Evolutionary conservation across 345 rosid species (phyloP).

Genomic region (Eucalyptus brandiana): DNA sequence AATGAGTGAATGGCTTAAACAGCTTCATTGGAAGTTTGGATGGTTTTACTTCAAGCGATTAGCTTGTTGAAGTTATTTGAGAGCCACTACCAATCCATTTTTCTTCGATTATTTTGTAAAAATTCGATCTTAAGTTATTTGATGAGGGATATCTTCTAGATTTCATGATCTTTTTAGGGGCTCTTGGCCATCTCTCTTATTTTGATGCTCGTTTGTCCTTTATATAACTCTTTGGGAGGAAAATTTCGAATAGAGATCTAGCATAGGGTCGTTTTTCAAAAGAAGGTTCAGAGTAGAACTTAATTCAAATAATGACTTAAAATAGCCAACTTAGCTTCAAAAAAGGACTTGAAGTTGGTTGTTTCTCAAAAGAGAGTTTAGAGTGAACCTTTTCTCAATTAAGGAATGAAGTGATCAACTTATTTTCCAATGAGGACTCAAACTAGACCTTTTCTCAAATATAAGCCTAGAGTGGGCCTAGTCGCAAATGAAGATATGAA

Average conservation of each 20-base stretch:
- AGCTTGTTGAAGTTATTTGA: not conserved
- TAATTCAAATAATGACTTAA: rapidly evolving
- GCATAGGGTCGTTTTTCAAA: rapidly evolving
- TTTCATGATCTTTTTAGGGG: not conserved
- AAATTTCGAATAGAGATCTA: no score
- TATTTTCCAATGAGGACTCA: not conserved
- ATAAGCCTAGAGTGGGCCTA: no score
- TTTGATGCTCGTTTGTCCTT: not conserved
- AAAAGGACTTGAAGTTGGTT: not conserved
- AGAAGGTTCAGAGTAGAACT: not conserved
- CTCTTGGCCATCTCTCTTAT: not conserved
- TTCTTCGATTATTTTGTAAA: not conserved
- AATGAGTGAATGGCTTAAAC: not conserved
- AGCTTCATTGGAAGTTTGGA: not conserved
- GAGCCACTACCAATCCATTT: not conserved
- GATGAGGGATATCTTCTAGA: not conserved
- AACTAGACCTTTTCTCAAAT: not conserved
- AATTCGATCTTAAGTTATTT: not conserved
- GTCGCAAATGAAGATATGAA: no score
- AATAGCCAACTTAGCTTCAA: not conserved
- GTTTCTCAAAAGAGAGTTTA: not conserved
- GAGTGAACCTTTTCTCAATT: not conserved
- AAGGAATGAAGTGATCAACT: not conserved
- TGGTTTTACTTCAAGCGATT: not conserved
- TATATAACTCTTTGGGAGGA: not conserved